phyloP scores from a whole-genome alignment of 192 early-diverging fungal species.

The Backusella westeae region DNA sequence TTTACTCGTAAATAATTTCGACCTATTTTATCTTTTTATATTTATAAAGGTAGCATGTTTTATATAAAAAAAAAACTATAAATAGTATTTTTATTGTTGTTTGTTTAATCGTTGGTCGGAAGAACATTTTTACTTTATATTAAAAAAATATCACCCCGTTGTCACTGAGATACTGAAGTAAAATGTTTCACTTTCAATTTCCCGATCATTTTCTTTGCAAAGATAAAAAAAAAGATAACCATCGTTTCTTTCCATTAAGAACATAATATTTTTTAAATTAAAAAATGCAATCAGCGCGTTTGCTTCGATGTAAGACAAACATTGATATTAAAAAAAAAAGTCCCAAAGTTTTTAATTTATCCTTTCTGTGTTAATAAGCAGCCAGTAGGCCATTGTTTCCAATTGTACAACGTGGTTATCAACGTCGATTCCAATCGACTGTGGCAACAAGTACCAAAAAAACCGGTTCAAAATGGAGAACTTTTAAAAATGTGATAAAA shows the following conservation, averaged over 20 bases:
- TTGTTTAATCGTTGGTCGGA: neutral
- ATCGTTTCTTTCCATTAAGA: too few species aligned
- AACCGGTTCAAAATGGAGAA: neutral
- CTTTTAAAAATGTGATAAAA: neutral
- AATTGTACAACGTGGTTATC: neutral
- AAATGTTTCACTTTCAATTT: neutral
- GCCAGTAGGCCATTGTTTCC: neutral
- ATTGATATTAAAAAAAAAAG: neutral
- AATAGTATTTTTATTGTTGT: neutral
- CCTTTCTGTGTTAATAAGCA: neutral
- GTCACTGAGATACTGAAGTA: neutral
- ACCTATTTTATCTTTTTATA: neutral
- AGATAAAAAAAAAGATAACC: neutral
- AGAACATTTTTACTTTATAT: neutral
- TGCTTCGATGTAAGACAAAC: conserved; percentile 1
- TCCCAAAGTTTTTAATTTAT: neutral
- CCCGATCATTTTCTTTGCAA: neutral
- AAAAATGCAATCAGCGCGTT: neutral
- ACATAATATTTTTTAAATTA: neutral
- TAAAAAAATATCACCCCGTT: neutral
- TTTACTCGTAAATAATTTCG: conserved; percentile 3
- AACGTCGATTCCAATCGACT: conserved; percentile 2
- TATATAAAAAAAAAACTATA: neutral
- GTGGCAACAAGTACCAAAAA: neutral
- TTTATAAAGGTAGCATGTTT: conserved; percentile 5